Percentiles rank a stretch among this genome's conserved stretches.
These are phyloP conservation scores for Abortiporus biennis DNA, from an alignment of 1,284 basidiomycete genomes.

Conservation along the genomic window DNA sequence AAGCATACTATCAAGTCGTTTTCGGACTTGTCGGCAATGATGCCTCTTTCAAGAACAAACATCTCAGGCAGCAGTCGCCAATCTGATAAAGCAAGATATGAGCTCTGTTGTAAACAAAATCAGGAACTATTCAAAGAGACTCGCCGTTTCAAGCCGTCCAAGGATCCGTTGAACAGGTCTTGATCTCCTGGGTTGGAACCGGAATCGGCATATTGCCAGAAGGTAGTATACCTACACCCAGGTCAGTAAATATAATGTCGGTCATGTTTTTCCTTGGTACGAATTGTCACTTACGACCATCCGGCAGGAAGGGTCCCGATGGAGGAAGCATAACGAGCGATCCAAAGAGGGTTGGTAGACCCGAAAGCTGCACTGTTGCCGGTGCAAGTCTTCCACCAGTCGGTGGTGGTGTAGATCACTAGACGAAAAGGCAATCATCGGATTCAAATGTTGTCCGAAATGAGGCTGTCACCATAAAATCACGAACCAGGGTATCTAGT, in stretches of 20 bases:
- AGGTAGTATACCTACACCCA: conserved; percentile 37
- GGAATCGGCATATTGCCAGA: conserved; percentile 59
- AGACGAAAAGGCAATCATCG: conserved; percentile 25
- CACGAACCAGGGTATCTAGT: conserved; percentile 34
- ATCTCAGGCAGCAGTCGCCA: too few relatives aligned
- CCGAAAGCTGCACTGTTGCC: conserved; percentile 47
- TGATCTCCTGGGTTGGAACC: conserved; percentile 50
- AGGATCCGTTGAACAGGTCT: conserved; percentile 46
- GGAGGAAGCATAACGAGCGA: conserved; percentile 44
- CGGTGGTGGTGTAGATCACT: conserved; percentile 59
- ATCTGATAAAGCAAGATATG: too few relatives aligned
- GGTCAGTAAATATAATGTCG: not conserved
- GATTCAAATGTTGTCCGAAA: conserved; percentile 6
- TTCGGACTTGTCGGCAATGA: too few relatives aligned
- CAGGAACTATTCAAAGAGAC: too few relatives aligned
- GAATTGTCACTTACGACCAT: conserved; percentile 29
- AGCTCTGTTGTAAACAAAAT: too few relatives aligned
- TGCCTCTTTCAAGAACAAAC: not conserved
- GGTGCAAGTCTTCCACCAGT: conserved; percentile 67
- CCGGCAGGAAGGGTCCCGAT: conserved; percentile 51
- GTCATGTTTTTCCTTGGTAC: not conserved
- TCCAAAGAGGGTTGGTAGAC: conserved; percentile 48
- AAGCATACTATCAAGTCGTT: too few relatives aligned
- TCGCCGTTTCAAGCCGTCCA: conserved; percentile 26
- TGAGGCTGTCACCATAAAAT: too few relatives aligned